A percentile compares a stretch with the other conserved stretches of the same genome.
Conservation (phyloP, 208 protist species). For the Wallacemonas sp. region DNA sequence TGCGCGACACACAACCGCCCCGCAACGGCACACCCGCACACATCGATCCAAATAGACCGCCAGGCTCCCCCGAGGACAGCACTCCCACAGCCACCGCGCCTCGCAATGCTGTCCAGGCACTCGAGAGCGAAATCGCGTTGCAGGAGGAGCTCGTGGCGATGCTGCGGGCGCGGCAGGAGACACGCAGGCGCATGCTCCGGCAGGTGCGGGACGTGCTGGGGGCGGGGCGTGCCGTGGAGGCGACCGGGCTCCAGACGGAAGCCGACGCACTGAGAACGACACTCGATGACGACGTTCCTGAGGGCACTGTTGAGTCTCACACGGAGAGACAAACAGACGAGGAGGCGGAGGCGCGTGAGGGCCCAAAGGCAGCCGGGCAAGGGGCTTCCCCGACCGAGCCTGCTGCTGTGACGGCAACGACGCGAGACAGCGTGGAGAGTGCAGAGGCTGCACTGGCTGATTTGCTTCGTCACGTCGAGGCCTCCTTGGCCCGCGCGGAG, state of each 20-base stretch:
- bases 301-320: too few relatives aligned
- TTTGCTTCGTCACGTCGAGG: neutral
- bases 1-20: neutral
- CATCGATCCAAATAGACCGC: neutral
- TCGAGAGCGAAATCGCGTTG: constrained; percentile 23
- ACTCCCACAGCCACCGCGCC: neutral
- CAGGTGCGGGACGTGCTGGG: constrained; percentile 18
- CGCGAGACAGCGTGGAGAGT: neutral
- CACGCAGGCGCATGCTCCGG: constrained; percentile 23
- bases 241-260: neutral
- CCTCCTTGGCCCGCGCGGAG: neutral
- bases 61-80: neutral
- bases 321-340: too few relatives aligned
- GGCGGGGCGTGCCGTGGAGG: constrained; percentile 13
- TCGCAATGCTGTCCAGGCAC: constrained; percentile 2
- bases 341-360: too few relatives aligned
- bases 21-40: neutral
- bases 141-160: constrained; percentile 33
- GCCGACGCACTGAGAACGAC: neutral
- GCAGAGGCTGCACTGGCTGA: neutral
- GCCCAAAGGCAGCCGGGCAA: too few relatives aligned
- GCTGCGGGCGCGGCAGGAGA: constrained; percentile 25
- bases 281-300: neutral
- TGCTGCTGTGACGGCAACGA: neutral
- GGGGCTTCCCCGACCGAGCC: neutral